Base-by-base conservation (phyloP, 441 rosid species). In the Adansonia gregorii region DNA sequence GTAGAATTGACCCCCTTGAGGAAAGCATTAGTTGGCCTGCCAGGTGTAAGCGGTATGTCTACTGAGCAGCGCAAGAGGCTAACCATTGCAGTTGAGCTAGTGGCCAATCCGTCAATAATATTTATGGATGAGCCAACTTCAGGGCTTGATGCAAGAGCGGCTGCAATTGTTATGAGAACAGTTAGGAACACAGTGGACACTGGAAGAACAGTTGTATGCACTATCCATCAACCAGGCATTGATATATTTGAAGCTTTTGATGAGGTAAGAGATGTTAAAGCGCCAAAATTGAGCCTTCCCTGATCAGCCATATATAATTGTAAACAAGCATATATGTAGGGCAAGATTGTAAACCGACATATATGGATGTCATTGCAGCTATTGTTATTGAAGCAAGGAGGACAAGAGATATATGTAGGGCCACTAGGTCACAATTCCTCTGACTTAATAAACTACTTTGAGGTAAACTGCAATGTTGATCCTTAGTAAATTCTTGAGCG, bases 101-200 rank as follows among this genome's bases (percentile, higher is more conserved):
- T 89, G 63, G 95, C 95, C 43, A 90, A 91, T 79, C 97, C 97
- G 0, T 90, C 97, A 0, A 90, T 91, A 78, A 91, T 92, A 73
- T 92, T 91, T 83, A 88, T 92, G 97, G 97, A 93, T 46, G 94
- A 93, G 76, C 95, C 95, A 52, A 93, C 97, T 17, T 89, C 97
- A 11, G 97, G 97, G 59, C 82, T 93, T 10, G 95, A 93, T 82
- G 97, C 93, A 27, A 82, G 95, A 81, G 97, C 95, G 22, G 95
- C 97, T 19, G 97, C 97, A 58, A 89, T 92, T 67, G 95, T 92
- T 27, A 91, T 92, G 97, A 89, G 97, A 76, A 88, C 97, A 0
- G 91, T 93, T 7, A 88, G 97, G 81, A 93, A 91, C 88, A 93
- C 93, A 0, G 95, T 93, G 4, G 95, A 93, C 83, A 93, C 97